Percentiles rank a stretch among this genome's conserved stretches.
These are phyloP conservation scores for Exserohilum turcica DNA, from an alignment of 2,329 filamentous ascomycete genomes.

Conservation along the genomic window DNA sequence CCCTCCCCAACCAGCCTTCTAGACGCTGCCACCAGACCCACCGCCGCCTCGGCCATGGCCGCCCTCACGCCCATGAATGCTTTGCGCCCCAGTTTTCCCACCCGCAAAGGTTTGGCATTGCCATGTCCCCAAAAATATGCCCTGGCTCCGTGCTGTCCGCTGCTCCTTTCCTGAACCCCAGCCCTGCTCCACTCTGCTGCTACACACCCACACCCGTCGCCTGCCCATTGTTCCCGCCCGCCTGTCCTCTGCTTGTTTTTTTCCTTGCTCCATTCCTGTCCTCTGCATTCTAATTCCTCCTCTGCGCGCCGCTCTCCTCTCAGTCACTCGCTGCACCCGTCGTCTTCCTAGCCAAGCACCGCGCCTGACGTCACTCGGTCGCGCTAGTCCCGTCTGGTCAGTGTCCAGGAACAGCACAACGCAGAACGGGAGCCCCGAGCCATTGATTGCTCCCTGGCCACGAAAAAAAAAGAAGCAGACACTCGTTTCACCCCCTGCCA, in stretches of 20 bases:
- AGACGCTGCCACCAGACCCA: constrained; percentile 15
- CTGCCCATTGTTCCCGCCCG: not conserved
- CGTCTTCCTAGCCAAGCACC: not conserved
- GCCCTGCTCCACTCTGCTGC: constrained; percentile 14
- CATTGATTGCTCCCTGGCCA: constrained; percentile 4
- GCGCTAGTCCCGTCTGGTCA: not conserved
- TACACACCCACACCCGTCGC: constrained; percentile 8
- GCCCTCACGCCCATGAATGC: constrained; percentile 3
- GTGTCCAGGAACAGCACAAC: constrained; percentile 3
- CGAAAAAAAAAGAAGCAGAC: constrained; percentile 3
- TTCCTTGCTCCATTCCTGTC: not conserved
- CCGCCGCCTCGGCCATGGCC: constrained; percentile 16
- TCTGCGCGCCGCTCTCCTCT: not conserved
- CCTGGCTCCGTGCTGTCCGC: constrained; percentile 6
- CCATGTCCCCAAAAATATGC: constrained; percentile 24
- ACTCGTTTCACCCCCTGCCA: not conserved
- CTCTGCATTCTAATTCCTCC: not conserved
- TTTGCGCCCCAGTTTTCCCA: constrained; percentile 26
- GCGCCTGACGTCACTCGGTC: constrained; percentile 15
- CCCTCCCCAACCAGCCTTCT: constrained; percentile 23
- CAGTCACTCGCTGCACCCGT: constrained; percentile 6
- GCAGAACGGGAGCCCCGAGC: constrained; percentile 4
- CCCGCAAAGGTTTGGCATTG: constrained; percentile 13
- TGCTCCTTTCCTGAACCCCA: constrained; percentile 21
- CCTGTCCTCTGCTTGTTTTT: not conserved